Percentiles rank a stretch among this genome's conserved stretches.
Conservation (phyloP, 2,329 filamentous ascomycete genomes). For the Neopestalotiopsis sp. region DNA sequence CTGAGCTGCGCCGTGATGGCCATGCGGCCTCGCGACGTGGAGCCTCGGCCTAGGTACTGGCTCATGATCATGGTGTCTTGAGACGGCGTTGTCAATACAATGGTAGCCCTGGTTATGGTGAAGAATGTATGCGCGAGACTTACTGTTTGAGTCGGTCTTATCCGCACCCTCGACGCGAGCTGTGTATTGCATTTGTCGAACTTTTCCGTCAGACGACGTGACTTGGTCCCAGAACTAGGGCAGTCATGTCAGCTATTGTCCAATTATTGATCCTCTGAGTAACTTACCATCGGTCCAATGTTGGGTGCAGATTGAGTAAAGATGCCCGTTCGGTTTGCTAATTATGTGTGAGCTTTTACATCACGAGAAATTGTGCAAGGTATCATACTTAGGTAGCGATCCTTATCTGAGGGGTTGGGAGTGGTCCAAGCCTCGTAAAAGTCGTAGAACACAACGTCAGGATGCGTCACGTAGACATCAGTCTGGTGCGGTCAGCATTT, state of each 20-base stretch:
- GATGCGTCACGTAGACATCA: conserved; percentile 50
- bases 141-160: conserved; percentile 38
- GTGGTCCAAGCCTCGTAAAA: conserved; percentile 66
- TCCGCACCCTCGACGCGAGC: conserved; percentile 64
- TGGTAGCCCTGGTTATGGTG: neutral
- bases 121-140: conserved; percentile 16
- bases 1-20: conserved; percentile 63
- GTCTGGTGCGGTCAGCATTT: conserved; percentile 40
- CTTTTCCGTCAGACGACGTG: conserved; percentile 60
- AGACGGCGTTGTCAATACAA: neutral
- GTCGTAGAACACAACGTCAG: conserved; percentile 62
- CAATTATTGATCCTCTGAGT: neutral
- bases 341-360: neutral
- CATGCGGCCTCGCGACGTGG: conserved; percentile 64
- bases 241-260: neutral
- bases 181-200: conserved; percentile 70
- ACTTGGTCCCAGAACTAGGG: conserved; percentile 60
- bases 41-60: conserved; percentile 69
- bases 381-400: conserved; percentile 48
- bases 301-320: conserved; percentile 68
- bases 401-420: conserved; percentile 49
- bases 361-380: neutral
- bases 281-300: conserved; percentile 59
- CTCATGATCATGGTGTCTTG: conserved; percentile 56
- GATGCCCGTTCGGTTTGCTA: conserved; percentile 42